Evolutionary conservation across 2,329 filamentous ascomycete genomes (phyloP).

Genomic region (Monilinia polystroma): DNA sequence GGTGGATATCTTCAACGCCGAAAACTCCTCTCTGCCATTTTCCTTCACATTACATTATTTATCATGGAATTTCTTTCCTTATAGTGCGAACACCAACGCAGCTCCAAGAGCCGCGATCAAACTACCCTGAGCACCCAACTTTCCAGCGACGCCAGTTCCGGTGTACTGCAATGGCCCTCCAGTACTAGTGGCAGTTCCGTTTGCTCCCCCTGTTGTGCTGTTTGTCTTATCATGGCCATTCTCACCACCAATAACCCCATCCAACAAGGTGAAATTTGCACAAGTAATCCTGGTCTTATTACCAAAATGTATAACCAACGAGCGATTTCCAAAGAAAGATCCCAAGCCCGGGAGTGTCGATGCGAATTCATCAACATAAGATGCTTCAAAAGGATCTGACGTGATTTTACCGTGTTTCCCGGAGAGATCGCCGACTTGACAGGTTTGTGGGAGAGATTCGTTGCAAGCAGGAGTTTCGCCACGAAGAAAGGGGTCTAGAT

Average conservation of each 20-base stretch:
- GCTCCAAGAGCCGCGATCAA: not conserved
- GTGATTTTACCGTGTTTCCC: constrained; percentile 69
- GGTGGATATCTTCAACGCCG: constrained; percentile 11
- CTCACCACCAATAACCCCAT: not conserved
- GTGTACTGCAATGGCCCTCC: constrained; percentile 10
- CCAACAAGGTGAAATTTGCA: constrained; percentile 54
- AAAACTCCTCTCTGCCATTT: not conserved
- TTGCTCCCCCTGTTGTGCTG: not conserved
- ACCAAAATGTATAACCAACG: constrained; percentile 61
- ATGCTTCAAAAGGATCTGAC: constrained; percentile 48
- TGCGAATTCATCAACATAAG: constrained; percentile 58
- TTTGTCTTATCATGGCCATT: not conserved
- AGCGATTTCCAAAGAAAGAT: constrained; percentile 64
- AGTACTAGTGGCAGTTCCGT: constrained; percentile 11
- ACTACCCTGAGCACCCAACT: not conserved
- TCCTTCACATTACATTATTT: not conserved
- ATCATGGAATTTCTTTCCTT: not conserved
- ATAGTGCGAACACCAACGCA: constrained; percentile 3
- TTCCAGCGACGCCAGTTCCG: constrained; percentile 14
- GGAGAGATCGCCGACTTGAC: constrained; percentile 73
- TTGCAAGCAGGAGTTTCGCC: constrained; percentile 60
- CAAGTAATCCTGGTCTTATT: constrained; percentile 65
- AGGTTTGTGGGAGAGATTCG: constrained; percentile 55
- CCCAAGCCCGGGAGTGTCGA: constrained; percentile 52
- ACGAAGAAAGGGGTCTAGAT: constrained; percentile 69